These are phyloP conservation scores for Sphaerulina vaccinii DNA, from an alignment of 2,329 filamentous ascomycete species.

Conservation along the genomic window DNA sequence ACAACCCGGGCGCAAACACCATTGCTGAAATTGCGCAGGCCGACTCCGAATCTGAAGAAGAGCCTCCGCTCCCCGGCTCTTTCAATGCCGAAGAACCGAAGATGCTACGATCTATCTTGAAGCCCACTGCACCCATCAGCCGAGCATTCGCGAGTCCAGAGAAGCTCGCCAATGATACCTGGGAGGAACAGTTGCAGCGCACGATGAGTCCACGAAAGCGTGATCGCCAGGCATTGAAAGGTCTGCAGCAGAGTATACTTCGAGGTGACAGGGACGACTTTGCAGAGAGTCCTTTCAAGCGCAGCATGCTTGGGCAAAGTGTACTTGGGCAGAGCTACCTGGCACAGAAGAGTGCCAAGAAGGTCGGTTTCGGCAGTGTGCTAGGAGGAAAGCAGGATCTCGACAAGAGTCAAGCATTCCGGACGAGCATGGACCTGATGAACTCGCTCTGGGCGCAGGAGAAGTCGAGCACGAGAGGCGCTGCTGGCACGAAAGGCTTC, in stretches of 20 bases:
- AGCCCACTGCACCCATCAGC: conserved; percentile 39
- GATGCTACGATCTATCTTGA: conserved; percentile 51
- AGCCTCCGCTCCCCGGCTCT: conserved; percentile 75
- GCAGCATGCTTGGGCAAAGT: conserved; percentile 37
- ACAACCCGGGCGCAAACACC: conserved; percentile 43
- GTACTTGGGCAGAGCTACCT: conserved; percentile 41
- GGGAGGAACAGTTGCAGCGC: conserved; percentile 89
- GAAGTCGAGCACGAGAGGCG: conserved; percentile 41
- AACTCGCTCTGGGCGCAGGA: conserved; percentile 83
- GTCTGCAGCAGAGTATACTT: conserved; percentile 60
- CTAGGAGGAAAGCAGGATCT: conserved; percentile 21
- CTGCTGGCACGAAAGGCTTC: conserved; percentile 27
- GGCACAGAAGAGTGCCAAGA: conserved; percentile 36
- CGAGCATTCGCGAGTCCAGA: conserved; percentile 51
- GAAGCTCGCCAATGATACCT: conserved; percentile 69
- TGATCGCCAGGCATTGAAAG: conserved; percentile 71
- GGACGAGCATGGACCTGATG: conserved; percentile 92
- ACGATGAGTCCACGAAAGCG: conserved; percentile 94
- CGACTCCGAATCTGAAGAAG: conserved; percentile 55
- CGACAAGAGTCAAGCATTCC: conserved; percentile 60
- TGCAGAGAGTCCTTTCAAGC: conserved; percentile 59
- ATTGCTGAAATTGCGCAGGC: conserved; percentile 59
- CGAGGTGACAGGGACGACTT: conserved; percentile 38
- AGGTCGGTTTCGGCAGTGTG: conserved; percentile 26
- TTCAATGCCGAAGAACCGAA: conserved; percentile 70